phyloP scores from a whole-genome alignment of 2,329 filamentous ascomycete genomes.

The Ophiostoma quercus region DNA sequence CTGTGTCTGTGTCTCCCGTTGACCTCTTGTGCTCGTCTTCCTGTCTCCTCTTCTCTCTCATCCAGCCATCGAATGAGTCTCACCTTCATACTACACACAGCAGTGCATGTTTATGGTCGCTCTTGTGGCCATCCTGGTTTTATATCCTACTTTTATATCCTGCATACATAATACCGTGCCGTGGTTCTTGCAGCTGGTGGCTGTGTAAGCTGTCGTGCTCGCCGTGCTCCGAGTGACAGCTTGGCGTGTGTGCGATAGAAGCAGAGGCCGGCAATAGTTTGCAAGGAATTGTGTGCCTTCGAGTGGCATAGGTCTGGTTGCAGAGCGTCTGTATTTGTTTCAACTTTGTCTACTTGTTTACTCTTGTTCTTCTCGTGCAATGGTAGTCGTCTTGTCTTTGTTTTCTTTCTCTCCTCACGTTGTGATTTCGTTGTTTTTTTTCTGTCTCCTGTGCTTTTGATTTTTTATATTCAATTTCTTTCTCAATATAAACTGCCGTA shows the following conservation, averaged over 20 bases:
- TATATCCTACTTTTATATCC: too few species aligned
- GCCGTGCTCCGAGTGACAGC: neutral
- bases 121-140: neutral
- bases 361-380: neutral
- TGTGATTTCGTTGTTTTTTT: neutral
- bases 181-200: neutral
- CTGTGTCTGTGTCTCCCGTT: slow-evolving; percentile 1
- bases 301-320: neutral
- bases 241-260: neutral
- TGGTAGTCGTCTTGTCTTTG: too few species aligned
- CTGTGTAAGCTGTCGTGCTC: neutral
- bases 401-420: neutral
- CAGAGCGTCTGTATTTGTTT: neutral
- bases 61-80: neutral
- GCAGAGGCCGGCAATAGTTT: neutral
- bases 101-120: neutral
- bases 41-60: neutral
- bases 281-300: neutral
- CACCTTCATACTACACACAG: neutral
- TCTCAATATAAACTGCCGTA: too few species aligned
- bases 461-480: too few species aligned
- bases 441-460: too few species aligned
- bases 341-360: neutral
- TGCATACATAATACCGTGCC: neutral
- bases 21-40: neutral